Evolutionary conservation across 2,329 filamentous ascomycete species (phyloP).

Genomic region (Emergomyces africanus): DNA sequence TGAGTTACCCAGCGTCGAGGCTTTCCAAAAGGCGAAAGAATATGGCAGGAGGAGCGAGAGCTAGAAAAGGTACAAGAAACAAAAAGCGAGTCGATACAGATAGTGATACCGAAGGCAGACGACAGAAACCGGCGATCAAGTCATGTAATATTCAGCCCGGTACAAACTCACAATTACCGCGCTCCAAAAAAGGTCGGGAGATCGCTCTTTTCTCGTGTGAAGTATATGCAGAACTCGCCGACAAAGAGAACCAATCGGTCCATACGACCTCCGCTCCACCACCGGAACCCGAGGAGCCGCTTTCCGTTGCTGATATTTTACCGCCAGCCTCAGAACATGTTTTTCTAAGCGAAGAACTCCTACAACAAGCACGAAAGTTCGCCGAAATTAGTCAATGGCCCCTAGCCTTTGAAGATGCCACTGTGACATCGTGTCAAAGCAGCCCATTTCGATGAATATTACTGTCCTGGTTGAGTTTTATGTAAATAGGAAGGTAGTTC

Average conservation of each 20-base stretch:
- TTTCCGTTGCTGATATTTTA: conserved; percentile 14
- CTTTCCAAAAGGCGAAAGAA: conserved; percentile 13
- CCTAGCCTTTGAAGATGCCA: conserved; percentile 33
- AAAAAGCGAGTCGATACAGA: background rate
- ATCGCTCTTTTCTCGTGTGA: conserved; percentile 11
- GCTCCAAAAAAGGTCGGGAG: background rate
- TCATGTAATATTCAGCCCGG: background rate
- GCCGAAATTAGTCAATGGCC: conserved; percentile 31
- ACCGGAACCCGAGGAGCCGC: conserved; percentile 16
- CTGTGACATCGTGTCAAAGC: conserved; percentile 15
- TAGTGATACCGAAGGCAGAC: background rate
- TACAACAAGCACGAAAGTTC: conserved; percentile 25
- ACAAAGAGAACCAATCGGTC: conserved; percentile 21
- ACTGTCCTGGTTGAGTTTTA: background rate
- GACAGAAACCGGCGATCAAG: background rate
- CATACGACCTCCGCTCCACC: conserved; percentile 19
- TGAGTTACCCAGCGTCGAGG: conserved; percentile 18
- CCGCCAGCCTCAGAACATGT: conserved; percentile 4
- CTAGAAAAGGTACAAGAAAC: background rate
- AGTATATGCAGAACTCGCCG: conserved; percentile 8
- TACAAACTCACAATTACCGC: background rate
- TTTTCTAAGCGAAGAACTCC: conserved; percentile 25
- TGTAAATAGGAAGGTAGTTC: background rate
- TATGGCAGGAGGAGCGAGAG: background rate
- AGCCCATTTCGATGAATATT: conserved; percentile 11